These are phyloP conservation scores for Sordariomycetes sp. DNA, from an alignment of 2,329 filamentous ascomycete species.

Conservation along the genomic window DNA sequence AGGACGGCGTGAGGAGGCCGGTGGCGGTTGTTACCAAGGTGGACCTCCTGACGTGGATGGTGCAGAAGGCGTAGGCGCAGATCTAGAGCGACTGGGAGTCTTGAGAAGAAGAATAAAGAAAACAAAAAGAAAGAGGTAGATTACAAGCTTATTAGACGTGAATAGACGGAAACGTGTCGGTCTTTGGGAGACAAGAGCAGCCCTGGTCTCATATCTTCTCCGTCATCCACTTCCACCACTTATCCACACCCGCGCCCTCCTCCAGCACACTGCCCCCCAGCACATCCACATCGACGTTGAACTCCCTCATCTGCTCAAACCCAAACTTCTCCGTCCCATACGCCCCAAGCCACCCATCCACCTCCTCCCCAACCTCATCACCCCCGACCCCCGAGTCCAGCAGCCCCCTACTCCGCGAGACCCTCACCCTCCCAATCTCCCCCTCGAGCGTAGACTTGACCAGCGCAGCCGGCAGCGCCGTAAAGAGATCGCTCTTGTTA, in stretches of 20 bases:
- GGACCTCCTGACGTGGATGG: constrained; percentile 83
- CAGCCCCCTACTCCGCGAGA: constrained; percentile 66
- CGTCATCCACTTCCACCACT: constrained; percentile 88
- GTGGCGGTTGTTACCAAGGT: constrained; percentile 93
- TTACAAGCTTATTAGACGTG: not conserved
- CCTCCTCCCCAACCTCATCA: constrained; percentile 51
- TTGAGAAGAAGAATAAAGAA: not conserved
- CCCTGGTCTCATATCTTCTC: constrained; percentile 43
- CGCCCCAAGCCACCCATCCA: constrained; percentile 75
- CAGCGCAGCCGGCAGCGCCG: constrained; percentile 66
- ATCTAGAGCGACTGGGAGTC: not conserved
- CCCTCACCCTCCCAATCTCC: constrained; percentile 68
- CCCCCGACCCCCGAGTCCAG: constrained; percentile 66
- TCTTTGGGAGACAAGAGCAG: not conserved
- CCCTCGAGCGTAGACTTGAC: constrained; percentile 65
- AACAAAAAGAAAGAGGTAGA: not conserved
- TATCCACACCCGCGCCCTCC: constrained; percentile 58
- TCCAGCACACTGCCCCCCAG: constrained; percentile 57
- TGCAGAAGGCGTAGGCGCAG: constrained; percentile 39
- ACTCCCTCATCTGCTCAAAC: constrained; percentile 74
- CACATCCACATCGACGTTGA: constrained; percentile 66
- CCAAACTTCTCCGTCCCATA: constrained; percentile 65
- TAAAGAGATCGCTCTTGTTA: constrained; percentile 95
- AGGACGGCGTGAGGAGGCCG: constrained; percentile 50
- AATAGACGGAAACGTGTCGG: not conserved